A percentile compares a stretch with the other conserved stretches of the same genome.
Conservation (phyloP, 345 rosid species). For the Zanthoxylum bungeanum region DNA sequence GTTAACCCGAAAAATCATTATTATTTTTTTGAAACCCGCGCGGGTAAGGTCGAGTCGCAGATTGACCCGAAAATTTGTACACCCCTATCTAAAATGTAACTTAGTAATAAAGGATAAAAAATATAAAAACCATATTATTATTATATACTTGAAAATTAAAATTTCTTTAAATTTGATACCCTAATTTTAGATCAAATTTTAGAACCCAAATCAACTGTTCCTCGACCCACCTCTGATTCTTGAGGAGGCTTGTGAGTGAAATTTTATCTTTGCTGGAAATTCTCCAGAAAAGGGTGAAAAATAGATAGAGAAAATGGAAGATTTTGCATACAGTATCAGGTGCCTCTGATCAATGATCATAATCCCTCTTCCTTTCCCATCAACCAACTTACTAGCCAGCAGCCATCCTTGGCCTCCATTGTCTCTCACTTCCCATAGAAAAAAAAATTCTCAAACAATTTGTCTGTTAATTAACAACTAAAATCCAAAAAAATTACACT, state of each 20-base stretch:
- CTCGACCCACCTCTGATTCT: no score
- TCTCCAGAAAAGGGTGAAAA: slow-evolving; percentile 16
- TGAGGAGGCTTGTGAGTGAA: slow-evolving; percentile 1
- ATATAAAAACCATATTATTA: no score
- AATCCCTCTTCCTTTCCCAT: slow-evolving; percentile 23
- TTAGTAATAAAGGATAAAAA: no score
- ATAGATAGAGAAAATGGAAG: slow-evolving; percentile 6
- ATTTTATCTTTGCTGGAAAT: background rate
- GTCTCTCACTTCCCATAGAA: background rate
- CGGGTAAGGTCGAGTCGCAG: no score
- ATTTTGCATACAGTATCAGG: slow-evolving; percentile 20
- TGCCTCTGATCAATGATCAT: slow-evolving; percentile 20
- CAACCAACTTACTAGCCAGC: slow-evolving; percentile 14
- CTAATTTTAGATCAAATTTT: no score
- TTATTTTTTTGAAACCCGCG: no score
- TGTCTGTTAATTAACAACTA: background rate
- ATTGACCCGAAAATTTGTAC: no score
- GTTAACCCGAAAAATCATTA: no score
- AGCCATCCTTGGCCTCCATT: background rate
- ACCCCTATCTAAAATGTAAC: no score
- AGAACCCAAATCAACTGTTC: no score
- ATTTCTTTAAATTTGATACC: no score
- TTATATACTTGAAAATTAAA: no score
- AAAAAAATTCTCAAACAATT: background rate
- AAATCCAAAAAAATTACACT: background rate